These are phyloP conservation scores for Nidula niveotomentosa DNA, from an alignment of 1,284 basidiomycete genomes.

Conservation along the genomic window DNA sequence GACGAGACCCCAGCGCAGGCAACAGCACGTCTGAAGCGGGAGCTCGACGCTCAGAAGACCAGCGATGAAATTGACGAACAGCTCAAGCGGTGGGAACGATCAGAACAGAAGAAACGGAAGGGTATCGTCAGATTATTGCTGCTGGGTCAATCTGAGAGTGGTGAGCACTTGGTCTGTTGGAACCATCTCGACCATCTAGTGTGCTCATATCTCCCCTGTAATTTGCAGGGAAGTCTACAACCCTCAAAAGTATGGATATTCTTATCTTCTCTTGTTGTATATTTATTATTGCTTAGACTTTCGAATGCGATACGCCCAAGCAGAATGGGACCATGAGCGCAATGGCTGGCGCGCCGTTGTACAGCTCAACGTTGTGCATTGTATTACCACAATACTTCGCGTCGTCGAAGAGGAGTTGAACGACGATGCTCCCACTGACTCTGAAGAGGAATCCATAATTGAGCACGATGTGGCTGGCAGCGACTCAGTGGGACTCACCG, in stretches of 20 bases:
- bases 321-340: slow-evolving; percentile 44
- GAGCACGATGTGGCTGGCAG: slow-evolving; percentile 15
- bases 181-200: neutral
- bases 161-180: slow-evolving; percentile 32
- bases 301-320: slow-evolving; percentile 42
- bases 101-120: slow-evolving; percentile 40
- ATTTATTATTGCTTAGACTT: slow-evolving; percentile 30
- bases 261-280: slow-evolving; percentile 11
- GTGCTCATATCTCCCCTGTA: neutral
- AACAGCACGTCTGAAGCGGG: slow-evolving; percentile 41
- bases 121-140: slow-evolving; percentile 52
- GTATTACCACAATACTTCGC: slow-evolving; percentile 42
- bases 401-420: slow-evolving; percentile 44
- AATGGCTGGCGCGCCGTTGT: slow-evolving; percentile 47
- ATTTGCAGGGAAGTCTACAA: slow-evolving; percentile 51
- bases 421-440: slow-evolving; percentile 28
- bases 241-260: slow-evolving; percentile 52
- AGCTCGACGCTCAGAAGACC: slow-evolving; percentile 48
- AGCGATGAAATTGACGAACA: slow-evolving; percentile 60
- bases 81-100: slow-evolving; percentile 42
- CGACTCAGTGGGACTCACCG: slow-evolving; percentile 30
- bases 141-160: slow-evolving; percentile 64
- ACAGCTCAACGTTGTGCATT: slow-evolving; percentile 49
- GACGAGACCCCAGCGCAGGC: slow-evolving; percentile 47
- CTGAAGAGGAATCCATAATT: slow-evolving; percentile 20